Conservation (phyloP, 2,329 filamentous ascomycete species). For the Exophiala bonariae region DNA sequence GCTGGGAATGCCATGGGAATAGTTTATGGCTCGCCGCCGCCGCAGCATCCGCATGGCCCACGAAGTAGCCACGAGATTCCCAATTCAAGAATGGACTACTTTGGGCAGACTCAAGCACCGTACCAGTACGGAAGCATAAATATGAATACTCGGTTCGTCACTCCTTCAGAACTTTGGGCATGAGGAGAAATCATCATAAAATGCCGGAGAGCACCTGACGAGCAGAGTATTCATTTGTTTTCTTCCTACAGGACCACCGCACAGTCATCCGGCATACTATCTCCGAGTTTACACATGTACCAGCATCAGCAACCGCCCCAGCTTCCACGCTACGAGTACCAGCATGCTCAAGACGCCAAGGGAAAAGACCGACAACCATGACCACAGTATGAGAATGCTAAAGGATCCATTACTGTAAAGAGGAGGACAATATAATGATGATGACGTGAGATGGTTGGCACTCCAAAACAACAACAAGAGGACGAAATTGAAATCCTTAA, state of each 20-base stretch:
- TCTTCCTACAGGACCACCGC: constrained; percentile 16
- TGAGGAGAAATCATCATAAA: constrained; percentile 16
- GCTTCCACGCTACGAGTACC: no score
- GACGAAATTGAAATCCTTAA: no score
- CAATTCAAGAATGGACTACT: constrained; percentile 24
- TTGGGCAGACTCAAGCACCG: constrained; percentile 24
- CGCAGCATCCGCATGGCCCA: constrained; percentile 9
- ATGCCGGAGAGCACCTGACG: constrained; percentile 10
- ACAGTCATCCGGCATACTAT: neutral
- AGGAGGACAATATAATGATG: neutral
- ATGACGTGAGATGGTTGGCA: no score
- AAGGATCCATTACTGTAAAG: neutral
- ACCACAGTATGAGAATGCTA: neutral
- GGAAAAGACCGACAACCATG: no score
- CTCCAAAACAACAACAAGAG: no score
- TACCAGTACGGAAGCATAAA: constrained; percentile 27
- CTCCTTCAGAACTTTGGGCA: constrained; percentile 28
- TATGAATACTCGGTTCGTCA: constrained; percentile 30
- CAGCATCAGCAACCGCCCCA: no score
- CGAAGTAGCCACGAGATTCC: constrained; percentile 20
- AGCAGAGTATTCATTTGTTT: constrained; percentile 23
- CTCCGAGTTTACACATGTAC: no score
- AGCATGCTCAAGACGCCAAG: no score
- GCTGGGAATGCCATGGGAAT: constrained; percentile 21
- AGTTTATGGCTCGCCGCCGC: constrained; percentile 15